A percentile compares a stretch with the other conserved stretches of the same genome.
These are phyloP conservation scores for Sarocladium strictum DNA, from an alignment of 2,329 filamentous ascomycete species.

Conservation along the genomic window DNA sequence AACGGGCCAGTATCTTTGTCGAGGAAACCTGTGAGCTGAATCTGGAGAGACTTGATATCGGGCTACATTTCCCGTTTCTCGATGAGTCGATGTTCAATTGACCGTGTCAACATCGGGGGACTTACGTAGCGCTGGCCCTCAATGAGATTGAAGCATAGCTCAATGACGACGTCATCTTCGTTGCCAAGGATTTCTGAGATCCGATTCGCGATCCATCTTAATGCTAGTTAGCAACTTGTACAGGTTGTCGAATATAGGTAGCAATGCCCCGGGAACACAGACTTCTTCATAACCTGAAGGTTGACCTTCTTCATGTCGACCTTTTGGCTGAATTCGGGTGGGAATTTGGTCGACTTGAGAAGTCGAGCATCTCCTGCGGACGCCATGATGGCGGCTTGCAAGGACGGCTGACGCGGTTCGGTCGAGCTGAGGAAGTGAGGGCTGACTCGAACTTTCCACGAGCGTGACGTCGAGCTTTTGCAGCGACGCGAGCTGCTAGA, in stretches of 20 bases:
- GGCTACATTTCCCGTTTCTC: conserved; percentile 59
- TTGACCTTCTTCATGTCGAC: conserved; percentile 98
- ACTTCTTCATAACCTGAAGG: conserved; percentile 97
- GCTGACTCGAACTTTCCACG: background rate
- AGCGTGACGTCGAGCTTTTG: conserved; percentile 12
- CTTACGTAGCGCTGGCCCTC: conserved; percentile 74
- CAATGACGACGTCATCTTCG: conserved; percentile 94
- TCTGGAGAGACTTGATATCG: conserved; percentile 92
- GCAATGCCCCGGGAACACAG: conserved; percentile 24
- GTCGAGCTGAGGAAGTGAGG: background rate
- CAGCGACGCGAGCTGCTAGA: background rate
- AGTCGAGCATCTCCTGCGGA: conserved; percentile 84
- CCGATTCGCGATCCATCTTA: conserved; percentile 86
- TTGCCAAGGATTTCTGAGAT: conserved; percentile 83
- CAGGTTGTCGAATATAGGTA: too few relatives aligned
- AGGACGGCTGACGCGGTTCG: background rate
- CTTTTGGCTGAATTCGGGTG: conserved; percentile 86
- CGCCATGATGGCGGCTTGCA: conserved; percentile 52
- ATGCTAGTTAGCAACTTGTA: background rate
- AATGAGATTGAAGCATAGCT: conserved; percentile 65
- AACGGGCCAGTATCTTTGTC: conserved; percentile 86
- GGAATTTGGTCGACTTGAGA: conserved; percentile 87
- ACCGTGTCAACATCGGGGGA: conserved; percentile 15
- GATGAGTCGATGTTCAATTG: background rate
- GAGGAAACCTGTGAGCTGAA: conserved; percentile 89